Evolutionary conservation across 2,329 filamentous ascomycete genomes (phyloP), one percentile per base, ranked within the genome.

Genomic region (Venturia effusa): DNA sequence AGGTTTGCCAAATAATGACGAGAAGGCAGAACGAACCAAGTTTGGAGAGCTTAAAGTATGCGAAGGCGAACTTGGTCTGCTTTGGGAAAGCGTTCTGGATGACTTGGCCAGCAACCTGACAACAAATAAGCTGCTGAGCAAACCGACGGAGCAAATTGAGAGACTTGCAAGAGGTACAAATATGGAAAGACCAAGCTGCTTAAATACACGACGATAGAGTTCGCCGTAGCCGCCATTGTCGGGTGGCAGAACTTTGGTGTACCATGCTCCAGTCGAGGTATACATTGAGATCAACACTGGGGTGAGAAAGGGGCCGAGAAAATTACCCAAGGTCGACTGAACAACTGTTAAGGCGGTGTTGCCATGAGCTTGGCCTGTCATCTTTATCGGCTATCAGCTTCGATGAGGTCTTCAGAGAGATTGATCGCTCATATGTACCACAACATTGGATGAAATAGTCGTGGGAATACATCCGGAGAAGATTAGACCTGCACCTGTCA

Each of bases 381-480:
- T 89, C 51, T 57, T 11, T 10, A n/a, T 32, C 22, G 27, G 19
- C 17, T 5, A 34, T 57, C 30, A 57, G 15, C 19, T 34, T 1
- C 3, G 17, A 7, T 24, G 4, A 3, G 43, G 22, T n/a, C 22
- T 45, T 24, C 34, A 37, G 11, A 11, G 19, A 45, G 13, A 5
- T 17, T 22, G 19, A 2, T 17, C 43, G 15, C n/a, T 8, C 15
- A 45, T 57, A 57, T 30, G 13, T n/a, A 57, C 51, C 48, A 90
- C 85, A 8, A 89, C 85, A 71, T 90, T 90, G 57, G 84, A 88
- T 8, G 85, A 83, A 69, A 90, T 88, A 0, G 88, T 90, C 0
- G 88, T 90, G 1, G 88, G 87, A 4, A 88, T 83, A 69, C 83
- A 87, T n/a, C 84, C 81, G 1, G 85, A 79, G 30, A 57, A 57